Evolutionary conservation across 345 rosid species (phyloP).

Genomic region (Mangifera indica): DNA sequence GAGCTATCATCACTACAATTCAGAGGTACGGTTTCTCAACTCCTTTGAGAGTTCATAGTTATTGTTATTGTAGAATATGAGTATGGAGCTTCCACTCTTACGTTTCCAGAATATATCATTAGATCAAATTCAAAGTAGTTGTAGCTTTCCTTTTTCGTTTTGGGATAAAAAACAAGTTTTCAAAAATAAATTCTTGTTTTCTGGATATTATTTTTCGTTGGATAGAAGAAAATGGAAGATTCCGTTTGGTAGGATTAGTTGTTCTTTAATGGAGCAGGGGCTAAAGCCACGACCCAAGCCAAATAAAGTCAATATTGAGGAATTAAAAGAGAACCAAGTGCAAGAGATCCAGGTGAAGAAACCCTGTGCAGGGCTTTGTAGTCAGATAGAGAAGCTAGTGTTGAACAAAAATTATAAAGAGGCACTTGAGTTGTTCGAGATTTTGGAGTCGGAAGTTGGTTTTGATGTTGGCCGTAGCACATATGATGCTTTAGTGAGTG

Average conservation of each 20-base stretch:
- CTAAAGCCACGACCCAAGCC: constrained; percentile 57
- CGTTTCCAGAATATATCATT: constrained; percentile 44
- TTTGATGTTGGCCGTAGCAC: constrained; percentile 50
- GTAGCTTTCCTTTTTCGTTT: constrained; percentile 27
- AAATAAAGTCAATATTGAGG: constrained; percentile 29
- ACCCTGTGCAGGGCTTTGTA: constrained; percentile 51
- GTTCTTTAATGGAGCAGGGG: constrained; percentile 48
- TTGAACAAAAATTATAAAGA: constrained; percentile 50
- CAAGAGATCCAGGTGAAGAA: constrained; percentile 34
- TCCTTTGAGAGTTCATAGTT: background rate
- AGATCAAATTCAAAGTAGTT: constrained; percentile 37
- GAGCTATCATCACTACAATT: background rate
- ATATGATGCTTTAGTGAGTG: constrained; percentile 70
- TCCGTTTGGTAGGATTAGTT: constrained; percentile 39
- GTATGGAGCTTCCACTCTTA: constrained; percentile 56
- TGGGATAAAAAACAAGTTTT: constrained; percentile 26
- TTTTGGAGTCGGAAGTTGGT: constrained; percentile 56
- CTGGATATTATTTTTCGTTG: constrained; percentile 42
- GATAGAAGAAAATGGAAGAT: constrained; percentile 41
- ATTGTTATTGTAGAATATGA: constrained; percentile 13
- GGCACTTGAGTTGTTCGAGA: constrained; percentile 85
- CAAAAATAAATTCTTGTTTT: constrained; percentile 26
- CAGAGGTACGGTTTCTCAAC: constrained; percentile 17
- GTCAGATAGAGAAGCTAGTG: constrained; percentile 76
- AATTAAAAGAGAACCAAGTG: constrained; percentile 18